These are phyloP conservation scores for Pichia paraexigua DNA, from an alignment of 805 yeast genomes.

Conservation along the genomic window DNA sequence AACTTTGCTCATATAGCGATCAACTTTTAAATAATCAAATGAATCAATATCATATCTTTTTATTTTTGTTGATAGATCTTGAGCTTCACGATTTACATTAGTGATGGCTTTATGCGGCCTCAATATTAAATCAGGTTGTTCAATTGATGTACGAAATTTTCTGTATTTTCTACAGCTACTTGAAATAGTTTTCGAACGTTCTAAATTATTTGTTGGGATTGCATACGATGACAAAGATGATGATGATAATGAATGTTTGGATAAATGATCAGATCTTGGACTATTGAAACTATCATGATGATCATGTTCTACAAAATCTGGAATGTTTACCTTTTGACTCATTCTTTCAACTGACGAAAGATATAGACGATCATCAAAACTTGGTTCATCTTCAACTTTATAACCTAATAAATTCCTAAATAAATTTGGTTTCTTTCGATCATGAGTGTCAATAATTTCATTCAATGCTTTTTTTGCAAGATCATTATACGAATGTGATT, in stretches of 20 bases:
- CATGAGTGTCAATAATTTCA: constrained; percentile 36
- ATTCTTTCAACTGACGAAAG: constrained; percentile 14
- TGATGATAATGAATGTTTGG: background rate
- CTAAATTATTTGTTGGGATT: constrained; percentile 43
- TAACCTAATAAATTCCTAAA: constrained; percentile 36
- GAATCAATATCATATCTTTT: constrained; percentile 16
- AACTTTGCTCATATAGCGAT: constrained; percentile 32
- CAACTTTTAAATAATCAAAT: constrained; percentile 33
- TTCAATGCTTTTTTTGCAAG: constrained; percentile 27
- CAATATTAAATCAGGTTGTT: constrained; percentile 51
- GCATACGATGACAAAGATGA: background rate
- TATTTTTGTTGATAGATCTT: constrained; percentile 7
- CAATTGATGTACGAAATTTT: constrained; percentile 52
- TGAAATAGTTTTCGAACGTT: constrained; percentile 65
- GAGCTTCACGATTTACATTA: constrained; percentile 41
- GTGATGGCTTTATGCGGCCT: constrained; percentile 51
- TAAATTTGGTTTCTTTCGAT: constrained; percentile 34
- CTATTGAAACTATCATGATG: background rate
- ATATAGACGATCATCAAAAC: constrained; percentile 29
- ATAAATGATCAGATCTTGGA: background rate
- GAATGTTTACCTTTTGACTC: constrained; percentile 1
- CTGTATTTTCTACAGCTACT: constrained; percentile 63
- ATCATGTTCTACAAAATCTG: background rate
- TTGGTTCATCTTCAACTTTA: constrained; percentile 23
- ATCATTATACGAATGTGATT: constrained; percentile 9